Evolutionary conservation across 352 stramenopile species (phyloP), one percentile per base, ranked within the genome.

Genomic region (Globisporangium heterothallicum): DNA sequence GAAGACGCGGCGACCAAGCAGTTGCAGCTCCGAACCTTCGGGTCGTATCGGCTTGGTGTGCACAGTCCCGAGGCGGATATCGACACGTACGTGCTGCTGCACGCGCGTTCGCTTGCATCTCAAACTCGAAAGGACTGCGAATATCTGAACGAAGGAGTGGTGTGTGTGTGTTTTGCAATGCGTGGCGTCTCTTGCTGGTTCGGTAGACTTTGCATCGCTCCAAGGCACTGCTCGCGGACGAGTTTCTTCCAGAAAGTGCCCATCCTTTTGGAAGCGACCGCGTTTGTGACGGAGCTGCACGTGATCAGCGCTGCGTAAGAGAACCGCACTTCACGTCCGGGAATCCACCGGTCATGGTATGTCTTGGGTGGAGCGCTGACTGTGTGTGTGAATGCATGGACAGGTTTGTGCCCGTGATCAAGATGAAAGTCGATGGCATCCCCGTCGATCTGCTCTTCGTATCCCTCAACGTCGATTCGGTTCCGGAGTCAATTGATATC

Each of bases 381-480:
- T 18, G 4, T 38, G 32, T 38, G 32, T 36, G 30, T 36, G 30
- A 16, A 36, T 24, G 14, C 6, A 22, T 34, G 26, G n/a, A n/a
- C 32, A 90, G 79, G 18, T 93, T 86, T 38, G 79, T 93, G 34
- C 93, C 94, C 0, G 86, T 98, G 26, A 92, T 98, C 58, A 98
- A 98, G 64, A 95, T 98, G 75, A 85, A 86, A 49, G 73, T 98
- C 26, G 69, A 96, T 24, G 83, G 73, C 1, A 88, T 98, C 45
- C 65, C 87, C 6, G 85, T 98, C 41, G 94, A 98, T 61, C 65
- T 98, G 44, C 74, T 98, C 3, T 98, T 98, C 66, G 92, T 88
- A 10, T 78, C 79, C 26, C 61, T 96, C 6, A 43, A 72, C 21
- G 42, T 95, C 19, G 61, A 82, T 6, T 73, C 63, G 3, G 66